Conservation (phyloP, 31 red algal species). For the Asparagopsis taxiformis region DNA sequence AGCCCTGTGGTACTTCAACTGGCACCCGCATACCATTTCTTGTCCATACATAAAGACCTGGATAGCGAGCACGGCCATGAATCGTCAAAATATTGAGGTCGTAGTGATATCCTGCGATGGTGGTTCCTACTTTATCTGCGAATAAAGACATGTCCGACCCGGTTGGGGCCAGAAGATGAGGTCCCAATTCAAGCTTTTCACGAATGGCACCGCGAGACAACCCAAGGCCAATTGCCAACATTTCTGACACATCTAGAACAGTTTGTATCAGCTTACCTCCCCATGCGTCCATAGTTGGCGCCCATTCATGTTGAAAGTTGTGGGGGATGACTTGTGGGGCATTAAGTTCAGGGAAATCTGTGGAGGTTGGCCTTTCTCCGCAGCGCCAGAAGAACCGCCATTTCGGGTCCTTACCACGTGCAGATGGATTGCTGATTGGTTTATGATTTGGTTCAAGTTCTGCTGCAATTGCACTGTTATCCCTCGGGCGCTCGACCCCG, state of each 20-base stretch:
- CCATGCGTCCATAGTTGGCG: constrained; percentile 65
- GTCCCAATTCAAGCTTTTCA: constrained; percentile 51
- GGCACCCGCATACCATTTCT: constrained; percentile 66
- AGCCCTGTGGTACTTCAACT: constrained; percentile 75
- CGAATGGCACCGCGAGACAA: constrained; percentile 40
- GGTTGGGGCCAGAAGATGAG: constrained; percentile 94
- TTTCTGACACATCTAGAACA: constrained; percentile 51
- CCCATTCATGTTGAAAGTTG: constrained; percentile 74
- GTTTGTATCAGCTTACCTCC: constrained; percentile 48
- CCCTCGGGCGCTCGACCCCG: constrained; percentile 62
- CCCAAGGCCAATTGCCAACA: constrained; percentile 85
- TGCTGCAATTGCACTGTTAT: constrained; percentile 46
- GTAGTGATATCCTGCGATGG: constrained; percentile 92
- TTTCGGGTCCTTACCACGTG: constrained; percentile 54
- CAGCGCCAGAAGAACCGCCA: constrained; percentile 94
- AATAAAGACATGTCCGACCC: constrained; percentile 62
- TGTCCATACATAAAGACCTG: constrained; percentile 85
- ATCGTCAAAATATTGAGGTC: constrained; percentile 88
- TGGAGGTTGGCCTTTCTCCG: constrained; percentile 43
- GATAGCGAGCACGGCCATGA: constrained; percentile 74
- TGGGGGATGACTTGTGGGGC: constrained; percentile 77
- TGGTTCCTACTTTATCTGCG: constrained; percentile 54
- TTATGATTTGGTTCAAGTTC: constrained; percentile 16
- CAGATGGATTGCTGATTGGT: constrained; percentile 31
- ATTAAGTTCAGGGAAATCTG: constrained; percentile 83